Base-by-base conservation (phyloP, 768 basidiomycete species). In the Psilocybe subaeruginosa region DNA sequence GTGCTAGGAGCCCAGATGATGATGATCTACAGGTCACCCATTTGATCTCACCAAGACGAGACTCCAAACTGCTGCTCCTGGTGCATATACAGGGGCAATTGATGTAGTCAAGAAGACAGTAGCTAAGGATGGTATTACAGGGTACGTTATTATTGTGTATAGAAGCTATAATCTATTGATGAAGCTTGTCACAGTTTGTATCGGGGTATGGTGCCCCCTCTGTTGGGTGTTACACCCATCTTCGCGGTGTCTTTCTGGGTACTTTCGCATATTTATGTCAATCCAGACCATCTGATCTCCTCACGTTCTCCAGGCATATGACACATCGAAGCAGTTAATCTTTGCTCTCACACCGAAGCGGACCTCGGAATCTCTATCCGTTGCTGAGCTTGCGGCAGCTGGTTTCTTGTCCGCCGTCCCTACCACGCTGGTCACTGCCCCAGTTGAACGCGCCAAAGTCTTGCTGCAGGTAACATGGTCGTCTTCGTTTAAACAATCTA, bases 171-270 rank as follows among this genome's bases (percentile, higher is more conserved):
- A 46, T 31, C 46, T 33, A 27, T 29, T 53, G 17, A 52, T 33
- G n/a, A 17, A 59, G 41, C 54, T 39, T 33, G 37, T 48, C 31
- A 56, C 46, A 95, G 93, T 30, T 71, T 97, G 72, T 97, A 95
- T 70, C 91, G 94, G 63, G 95, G 94, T 37, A 94, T 98, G 77
- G 91, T 96, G 3, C 95, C 96, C 35, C 96, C 96, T 47, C 76
- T 98, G 60, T 78, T 97, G 31, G 95, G 97, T 30, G 94, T 99
- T 30, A 99, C 97, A 4, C 97, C 97, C 35, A 99, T 98, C 70
- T 99, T 99, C 69, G 97, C 97, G 3, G 79, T 99, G 31, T 97
- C 95, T 3, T 99, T 99, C 81, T 98, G 96, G 96, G 96, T 95
- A 74, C 60, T 83, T 67, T 62, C 67, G 62, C 51, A 54, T 55